Evolutionary conservation across 2,329 filamentous ascomycete species (phyloP).

Genomic region (Ascochyta pisi): DNA sequence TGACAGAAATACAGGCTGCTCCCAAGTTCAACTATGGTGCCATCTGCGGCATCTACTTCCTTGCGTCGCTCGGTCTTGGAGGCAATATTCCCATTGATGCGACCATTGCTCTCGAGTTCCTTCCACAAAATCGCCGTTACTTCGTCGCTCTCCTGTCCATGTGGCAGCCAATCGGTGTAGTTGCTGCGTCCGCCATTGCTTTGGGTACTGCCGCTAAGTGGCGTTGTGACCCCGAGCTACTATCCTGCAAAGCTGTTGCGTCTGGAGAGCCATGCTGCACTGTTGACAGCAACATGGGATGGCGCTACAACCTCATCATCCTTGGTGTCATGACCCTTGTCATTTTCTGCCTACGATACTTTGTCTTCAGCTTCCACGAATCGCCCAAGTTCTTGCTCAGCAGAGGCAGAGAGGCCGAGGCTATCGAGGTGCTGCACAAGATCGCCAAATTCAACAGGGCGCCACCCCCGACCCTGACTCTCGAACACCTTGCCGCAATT

Average conservation of each 20-base stretch:
- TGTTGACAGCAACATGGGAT: constrained; percentile 39
- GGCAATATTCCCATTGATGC: constrained; percentile 41
- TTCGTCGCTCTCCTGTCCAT: constrained; percentile 40
- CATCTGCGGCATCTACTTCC: constrained; percentile 39
- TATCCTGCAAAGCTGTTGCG: constrained; percentile 25
- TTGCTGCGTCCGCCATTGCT: constrained; percentile 35
- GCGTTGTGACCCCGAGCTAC: constrained; percentile 32
- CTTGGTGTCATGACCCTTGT: constrained; percentile 36
- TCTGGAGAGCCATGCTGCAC: constrained; percentile 30
- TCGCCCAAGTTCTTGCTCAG: constrained; percentile 38
- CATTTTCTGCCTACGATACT: constrained; percentile 37
- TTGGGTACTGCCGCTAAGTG: constrained; percentile 39
- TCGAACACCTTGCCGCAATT: constrained; percentile 37
- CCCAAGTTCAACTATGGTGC: constrained; percentile 41
- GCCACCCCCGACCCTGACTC: constrained; percentile 30
- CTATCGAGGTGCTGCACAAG: constrained; percentile 36
- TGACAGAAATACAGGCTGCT: constrained; percentile 28
- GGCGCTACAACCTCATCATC: constrained; percentile 39
- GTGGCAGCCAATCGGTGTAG: constrained; percentile 41
- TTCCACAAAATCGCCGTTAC: constrained; percentile 36
- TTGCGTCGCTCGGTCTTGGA: constrained; percentile 35
- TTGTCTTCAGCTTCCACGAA: constrained; percentile 40
- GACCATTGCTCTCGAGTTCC: constrained; percentile 36
- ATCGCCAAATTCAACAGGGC: constrained; percentile 40
- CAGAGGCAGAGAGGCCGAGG: constrained; percentile 35